Base-by-base conservation (phyloP, 331 rosid genomes). In the Ulmus americana region DNA sequence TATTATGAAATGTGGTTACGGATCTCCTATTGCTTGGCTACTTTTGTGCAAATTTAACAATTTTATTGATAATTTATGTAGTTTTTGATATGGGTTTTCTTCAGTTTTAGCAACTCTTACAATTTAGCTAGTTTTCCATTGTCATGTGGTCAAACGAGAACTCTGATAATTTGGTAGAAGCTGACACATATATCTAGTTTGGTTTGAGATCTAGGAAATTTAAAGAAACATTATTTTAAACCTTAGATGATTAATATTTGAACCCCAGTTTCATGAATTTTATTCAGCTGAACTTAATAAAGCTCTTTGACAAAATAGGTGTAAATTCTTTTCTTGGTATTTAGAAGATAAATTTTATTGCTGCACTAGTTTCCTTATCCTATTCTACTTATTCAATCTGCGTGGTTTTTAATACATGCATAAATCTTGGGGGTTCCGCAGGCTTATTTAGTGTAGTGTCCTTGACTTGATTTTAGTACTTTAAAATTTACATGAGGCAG, bases 181-280 rank as follows among this genome's bases (percentile, higher is more conserved):
- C 43, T 59, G 6, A 48, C 1, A 5, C 28, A 13, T 38, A 7
- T 59, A 7, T 12, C 8, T 42, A 39, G 12, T 10, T 13, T 51
- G 20, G 50, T 54, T 35, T 53, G 50, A 48, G 70, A 68, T 75
- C 61, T 69, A 40, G 42, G 57, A 49, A 28, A 42, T 13, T 39
- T 11, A 13, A n/a, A 11, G 68, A 55, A 61, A 7, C 15, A 14
- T 1, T 4, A 6, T 44, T 45, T 71, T 62, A 48, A 16, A 54
- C 22, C 53, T 5, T 46, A 9, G 14, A 63, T 11, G 35, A 14
- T 12, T 35, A 28, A 8, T 41, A 59, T 59, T 16, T 55, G 40
- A 8, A 38, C 72, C 64, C 55, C 45, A 47, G 77, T 51, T 63
- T 58, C 41, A 65, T 42, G 6, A 11, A 5, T 8, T 65, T 39